Percentiles rank a stretch among this genome's conserved stretches.
phyloP scores from a whole-genome alignment of 176 grass and related monocot species.

The Guadua angustifolia region DNA sequence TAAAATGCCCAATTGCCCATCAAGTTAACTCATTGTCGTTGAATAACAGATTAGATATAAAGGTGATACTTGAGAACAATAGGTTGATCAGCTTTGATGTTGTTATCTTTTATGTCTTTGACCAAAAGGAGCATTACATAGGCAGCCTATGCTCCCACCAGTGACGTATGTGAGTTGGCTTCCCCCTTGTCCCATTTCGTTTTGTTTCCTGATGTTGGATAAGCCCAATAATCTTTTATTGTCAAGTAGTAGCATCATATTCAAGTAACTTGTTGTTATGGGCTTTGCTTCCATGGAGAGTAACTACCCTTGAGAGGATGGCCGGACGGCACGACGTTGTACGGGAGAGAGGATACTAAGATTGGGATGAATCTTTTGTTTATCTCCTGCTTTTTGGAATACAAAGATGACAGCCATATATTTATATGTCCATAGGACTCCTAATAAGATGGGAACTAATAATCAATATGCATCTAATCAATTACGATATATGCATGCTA shows the following conservation, averaged over 20 bases:
- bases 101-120: neutral
- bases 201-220: constrained; percentile 3
- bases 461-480: too few species aligned
- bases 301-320: too few species aligned
- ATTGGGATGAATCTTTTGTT: too few species aligned
- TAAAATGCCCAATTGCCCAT: neutral
- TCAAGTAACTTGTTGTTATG: neutral
- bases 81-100: neutral
- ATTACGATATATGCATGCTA: too few species aligned
- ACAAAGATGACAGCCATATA: too few species aligned
- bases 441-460: too few species aligned
- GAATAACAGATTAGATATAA: constrained; percentile 13
- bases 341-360: too few species aligned
- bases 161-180: neutral
- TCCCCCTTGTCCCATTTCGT: neutral
- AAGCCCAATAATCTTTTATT: neutral
- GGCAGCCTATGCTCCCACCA: neutral
- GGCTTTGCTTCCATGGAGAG: too few species aligned
- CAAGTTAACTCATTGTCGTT: constrained; percentile 3
- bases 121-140: neutral
- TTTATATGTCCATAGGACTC: too few species aligned
- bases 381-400: too few species aligned
- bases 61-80: neutral
- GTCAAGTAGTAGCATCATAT: neutral
- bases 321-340: too few species aligned